Conservation (phyloP, 192 early-diverging fungal species). For the Coemansia sp. region DNA sequence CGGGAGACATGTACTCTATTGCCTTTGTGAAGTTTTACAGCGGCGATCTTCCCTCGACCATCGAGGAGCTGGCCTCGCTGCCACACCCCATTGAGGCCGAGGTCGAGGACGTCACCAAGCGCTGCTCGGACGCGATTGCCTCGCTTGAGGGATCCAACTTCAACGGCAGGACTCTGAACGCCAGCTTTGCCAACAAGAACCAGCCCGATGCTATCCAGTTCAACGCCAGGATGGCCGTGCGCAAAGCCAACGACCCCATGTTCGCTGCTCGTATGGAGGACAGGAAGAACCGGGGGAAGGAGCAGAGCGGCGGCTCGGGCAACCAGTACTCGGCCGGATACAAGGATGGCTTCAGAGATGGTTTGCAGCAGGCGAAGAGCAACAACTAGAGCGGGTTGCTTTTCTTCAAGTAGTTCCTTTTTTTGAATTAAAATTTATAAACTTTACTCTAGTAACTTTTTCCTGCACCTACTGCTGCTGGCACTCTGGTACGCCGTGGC, state of each 20-base stretch:
- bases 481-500: conserved; percentile 17
- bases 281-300: background rate
- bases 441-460: background rate
- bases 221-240: conserved; percentile 20
- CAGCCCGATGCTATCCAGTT: conserved; percentile 45
- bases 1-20: conserved; percentile 1
- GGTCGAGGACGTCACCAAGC: conserved; percentile 15
- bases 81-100: conserved; percentile 20
- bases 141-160: conserved; percentile 7
- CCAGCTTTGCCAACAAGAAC: conserved; percentile 15
- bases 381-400: background rate
- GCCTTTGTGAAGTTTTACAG: conserved; percentile 39
- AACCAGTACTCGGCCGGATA: conserved; percentile 26
- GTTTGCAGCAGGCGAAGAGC: conserved; percentile 13
- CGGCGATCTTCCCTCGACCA: conserved; percentile 33
- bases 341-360: conserved; percentile 37
- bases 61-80: conserved; percentile 34
- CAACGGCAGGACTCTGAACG: conserved; percentile 8
- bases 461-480: conserved; percentile 6
- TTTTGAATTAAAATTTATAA: background rate
- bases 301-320: background rate
- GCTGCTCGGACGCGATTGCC: conserved; percentile 14
- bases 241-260: conserved; percentile 19
- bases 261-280: conserved; percentile 6
- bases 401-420: background rate